Conservation (phyloP, 2,329 filamentous ascomycete genomes). For the Cercospora sp. region DNA sequence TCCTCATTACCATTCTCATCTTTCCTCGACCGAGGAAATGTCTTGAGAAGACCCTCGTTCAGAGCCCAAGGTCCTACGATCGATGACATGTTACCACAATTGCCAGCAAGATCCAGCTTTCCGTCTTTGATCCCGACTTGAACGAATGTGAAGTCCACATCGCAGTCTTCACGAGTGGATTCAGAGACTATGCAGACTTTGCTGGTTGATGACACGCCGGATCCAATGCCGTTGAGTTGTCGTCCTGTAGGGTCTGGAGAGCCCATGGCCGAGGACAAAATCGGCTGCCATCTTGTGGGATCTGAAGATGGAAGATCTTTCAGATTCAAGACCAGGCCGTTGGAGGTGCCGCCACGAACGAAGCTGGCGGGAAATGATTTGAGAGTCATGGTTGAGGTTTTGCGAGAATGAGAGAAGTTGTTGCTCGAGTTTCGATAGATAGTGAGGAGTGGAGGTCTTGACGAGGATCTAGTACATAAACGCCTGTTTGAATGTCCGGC, state of each 20-base stretch:
- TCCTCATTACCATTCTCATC: constrained; percentile 26
- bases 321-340: constrained; percentile 61
- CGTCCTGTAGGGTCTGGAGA: constrained; percentile 66
- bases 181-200: constrained; percentile 68
- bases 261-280: constrained; percentile 63
- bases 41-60: constrained; percentile 53
- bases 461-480: background rate
- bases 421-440: constrained; percentile 12
- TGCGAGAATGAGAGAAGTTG: constrained; percentile 9
- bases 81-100: constrained; percentile 74
- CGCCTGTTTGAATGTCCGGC: background rate
- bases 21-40: constrained; percentile 33
- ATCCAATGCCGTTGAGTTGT: constrained; percentile 71
- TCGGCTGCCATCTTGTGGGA: constrained; percentile 50
- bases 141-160: constrained; percentile 72
- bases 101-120: constrained; percentile 65
- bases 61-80: constrained; percentile 66
- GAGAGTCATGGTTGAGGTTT: constrained; percentile 17
- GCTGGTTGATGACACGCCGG: constrained; percentile 66
- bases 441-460: background rate
- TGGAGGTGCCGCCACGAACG: constrained; percentile 69
- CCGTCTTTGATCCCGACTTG: constrained; percentile 64
- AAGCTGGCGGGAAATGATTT: constrained; percentile 54
- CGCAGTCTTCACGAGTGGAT: constrained; percentile 50
- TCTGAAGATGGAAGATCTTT: constrained; percentile 52